Base-by-base conservation (phyloP, 306 rosid genomes). In the Malus sieversii region DNA sequence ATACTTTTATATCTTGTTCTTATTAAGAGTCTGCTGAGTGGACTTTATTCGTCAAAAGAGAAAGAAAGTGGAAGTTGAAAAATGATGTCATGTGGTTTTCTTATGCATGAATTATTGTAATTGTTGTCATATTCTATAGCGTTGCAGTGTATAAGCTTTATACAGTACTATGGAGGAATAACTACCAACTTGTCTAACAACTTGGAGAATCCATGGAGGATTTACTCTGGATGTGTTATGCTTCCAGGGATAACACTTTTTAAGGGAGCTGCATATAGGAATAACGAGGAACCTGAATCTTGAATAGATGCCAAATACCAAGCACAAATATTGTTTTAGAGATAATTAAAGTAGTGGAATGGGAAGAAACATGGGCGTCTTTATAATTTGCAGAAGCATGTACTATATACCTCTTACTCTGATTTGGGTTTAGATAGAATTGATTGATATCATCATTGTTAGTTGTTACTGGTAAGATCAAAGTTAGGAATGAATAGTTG, bases 1-100 rank as follows among this genome's bases (percentile, higher is more conserved):
- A 75, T 23, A 55, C 38, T 5, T 87, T 42, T 61, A 73, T 75
- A 70, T 79, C 8, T 15, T 4, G 19, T 48, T 20, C n/a, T 30
- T 23, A 44, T n/a, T 11, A 5, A 13, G 20, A 51, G 6, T 71
- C 33, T 75, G 53, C 46, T 60, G 63, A 27, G 64, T 38, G 15
- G 55, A 29, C 66, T 18, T 27, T 70, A 44, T 22, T 63, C 16
- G 30, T 30, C 19, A 40, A 19, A 32, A 51, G 53, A 68, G 53
- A 67, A 15, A 69, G 25, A 12, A 53, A 14, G 14, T 57, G 27
- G 76, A 72, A 38, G 66, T 58, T 58, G 64, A 53, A 71, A 14
- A 57, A 33, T 40, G 46, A 8, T 1, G 38, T 65, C 35, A 8
- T 33, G 69, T 65, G 18, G n/a, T 8, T 32, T 14, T 22, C 9